phyloP scores from a whole-genome alignment of 805 yeast species.

The Tetrapisispora namnaoensis region DNA sequence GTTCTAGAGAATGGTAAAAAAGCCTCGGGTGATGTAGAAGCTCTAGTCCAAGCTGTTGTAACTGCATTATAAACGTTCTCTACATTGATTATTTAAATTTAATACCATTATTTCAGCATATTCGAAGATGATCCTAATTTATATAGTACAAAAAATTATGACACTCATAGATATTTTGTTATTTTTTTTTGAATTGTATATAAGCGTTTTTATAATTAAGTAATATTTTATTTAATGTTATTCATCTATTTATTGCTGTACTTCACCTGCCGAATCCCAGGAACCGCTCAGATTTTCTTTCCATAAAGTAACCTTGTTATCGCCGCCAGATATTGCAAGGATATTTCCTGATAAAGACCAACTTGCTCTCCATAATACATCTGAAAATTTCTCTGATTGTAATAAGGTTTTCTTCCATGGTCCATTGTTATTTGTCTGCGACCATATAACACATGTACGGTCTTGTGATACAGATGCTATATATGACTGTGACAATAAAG shows the following conservation, averaged over 20 bases:
- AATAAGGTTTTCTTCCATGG: slow-evolving; percentile 76
- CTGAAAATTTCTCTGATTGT: slow-evolving; percentile 78
- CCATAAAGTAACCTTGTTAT: slow-evolving; percentile 92
- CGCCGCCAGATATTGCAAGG: slow-evolving; percentile 92
- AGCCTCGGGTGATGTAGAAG: slow-evolving; percentile 76
- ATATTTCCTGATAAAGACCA: slow-evolving; percentile 97
- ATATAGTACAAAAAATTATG: background rate
- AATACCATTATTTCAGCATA: background rate
- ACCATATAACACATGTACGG: slow-evolving; percentile 90
- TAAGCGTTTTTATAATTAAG: background rate
- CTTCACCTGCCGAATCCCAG: slow-evolving; percentile 98
- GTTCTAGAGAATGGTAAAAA: slow-evolving; percentile 72
- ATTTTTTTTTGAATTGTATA: background rate
- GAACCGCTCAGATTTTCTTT: slow-evolving; percentile 85
- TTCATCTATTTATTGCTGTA: slow-evolving; percentile 40
- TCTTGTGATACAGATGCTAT: slow-evolving; percentile 97
- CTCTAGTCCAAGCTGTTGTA: slow-evolving; percentile 53
- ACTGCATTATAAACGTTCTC: slow-evolving; percentile 25
- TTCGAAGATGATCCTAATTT: background rate
- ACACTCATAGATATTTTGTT: background rate
- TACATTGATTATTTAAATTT: too few relatives aligned
- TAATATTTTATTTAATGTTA: background rate
- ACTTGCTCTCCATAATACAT: slow-evolving; percentile 95
- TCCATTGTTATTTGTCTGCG: slow-evolving; percentile 57
- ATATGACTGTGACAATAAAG: slow-evolving; percentile 74